Evolutionary conservation across 805 yeast species (phyloP), one percentile per base, ranked within the genome.

Genomic region (Teunomyces cretensis): DNA sequence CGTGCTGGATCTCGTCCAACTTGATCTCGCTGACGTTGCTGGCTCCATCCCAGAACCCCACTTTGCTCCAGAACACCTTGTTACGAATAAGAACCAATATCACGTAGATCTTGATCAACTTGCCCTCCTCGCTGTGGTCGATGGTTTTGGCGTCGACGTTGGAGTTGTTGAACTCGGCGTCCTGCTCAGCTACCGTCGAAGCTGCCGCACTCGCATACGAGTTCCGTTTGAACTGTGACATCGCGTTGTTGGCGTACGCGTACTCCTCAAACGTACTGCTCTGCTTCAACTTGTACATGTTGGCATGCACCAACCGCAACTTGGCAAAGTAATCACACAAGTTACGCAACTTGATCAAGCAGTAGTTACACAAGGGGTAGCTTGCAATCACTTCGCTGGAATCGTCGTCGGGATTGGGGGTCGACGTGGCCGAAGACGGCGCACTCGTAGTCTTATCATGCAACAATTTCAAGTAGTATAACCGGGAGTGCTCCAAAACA

Each of bases 301-400:
- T 68, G 39, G 67, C 55, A 48, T 72, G 66, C 33, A 91, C 67
- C 19, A 84, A 74, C 54, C 96, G 76, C 51, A 92, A 63, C 54
- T 85, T 84, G 33, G 90, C 86, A 58, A 88, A 81, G 48, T 88
- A 77, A 47, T 91, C 96, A 63, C 97, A 88, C 1, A 86, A 79
- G 46, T 87, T 81, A 56, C 98, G 79, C 41, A 90, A 74, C 57
- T 88, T 83, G 43, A 83, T 73, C 38, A 94, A 74, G 65, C 98
- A 92, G 55, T 81, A 83, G 48, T 84, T 83, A 61, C 97, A 92
- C 28, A 91, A 70, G 12, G 95, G 86, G 57, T 85, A 85, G 3
- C 69, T 59, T 48, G 69, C 70, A 9, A 66, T 54, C 14, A 63
- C 51, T 44, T 64, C 67, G 35, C 58, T 61, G 5, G 48, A 40